These are phyloP conservation scores for Pinus tabuliformis DNA, from an alignment of 75 land plant genomes.

Conservation along the genomic window DNA sequence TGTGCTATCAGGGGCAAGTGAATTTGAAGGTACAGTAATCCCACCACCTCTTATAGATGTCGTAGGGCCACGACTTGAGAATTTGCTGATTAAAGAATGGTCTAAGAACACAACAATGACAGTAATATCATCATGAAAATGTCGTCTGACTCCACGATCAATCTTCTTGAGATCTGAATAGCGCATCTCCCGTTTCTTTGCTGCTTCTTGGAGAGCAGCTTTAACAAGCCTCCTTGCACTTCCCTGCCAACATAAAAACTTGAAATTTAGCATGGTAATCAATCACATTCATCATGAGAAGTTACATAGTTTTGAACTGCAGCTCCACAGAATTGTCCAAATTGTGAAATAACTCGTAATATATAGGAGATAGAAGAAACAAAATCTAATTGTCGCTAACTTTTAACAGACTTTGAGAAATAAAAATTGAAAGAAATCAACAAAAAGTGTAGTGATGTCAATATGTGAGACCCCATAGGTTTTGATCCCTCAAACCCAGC, in stretches of 20 bases:
- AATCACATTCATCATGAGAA: no score
- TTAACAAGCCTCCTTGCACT: conserved; percentile 59
- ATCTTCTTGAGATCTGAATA: conserved; percentile 75
- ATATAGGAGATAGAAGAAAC: no score
- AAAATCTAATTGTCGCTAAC: no score
- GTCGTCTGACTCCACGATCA: conserved; percentile 64
- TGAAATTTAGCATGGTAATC: no score
- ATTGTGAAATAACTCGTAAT: no score
- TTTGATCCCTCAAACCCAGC: no score
- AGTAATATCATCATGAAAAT: conserved; percentile 74
- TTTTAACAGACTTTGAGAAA: no score
- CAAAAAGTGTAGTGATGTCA: no score
- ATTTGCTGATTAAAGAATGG: conserved; percentile 34
- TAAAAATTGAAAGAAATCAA: no score
- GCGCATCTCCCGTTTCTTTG: conserved; percentile 68
- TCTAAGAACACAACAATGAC: conserved; percentile 63
- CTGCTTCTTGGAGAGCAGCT: conserved; percentile 60
- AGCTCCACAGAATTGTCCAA: no score
- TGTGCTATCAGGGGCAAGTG: conserved; percentile 28
- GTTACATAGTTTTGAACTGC: no score
- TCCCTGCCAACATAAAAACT: conserved; percentile 26
- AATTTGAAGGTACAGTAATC: conserved; percentile 42
- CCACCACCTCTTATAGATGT: conserved; percentile 44
- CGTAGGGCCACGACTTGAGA: conserved; percentile 30
- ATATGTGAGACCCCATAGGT: no score